Conservation (phyloP, 768 basidiomycete species). For the Coprinopsis cinerea region DNA sequence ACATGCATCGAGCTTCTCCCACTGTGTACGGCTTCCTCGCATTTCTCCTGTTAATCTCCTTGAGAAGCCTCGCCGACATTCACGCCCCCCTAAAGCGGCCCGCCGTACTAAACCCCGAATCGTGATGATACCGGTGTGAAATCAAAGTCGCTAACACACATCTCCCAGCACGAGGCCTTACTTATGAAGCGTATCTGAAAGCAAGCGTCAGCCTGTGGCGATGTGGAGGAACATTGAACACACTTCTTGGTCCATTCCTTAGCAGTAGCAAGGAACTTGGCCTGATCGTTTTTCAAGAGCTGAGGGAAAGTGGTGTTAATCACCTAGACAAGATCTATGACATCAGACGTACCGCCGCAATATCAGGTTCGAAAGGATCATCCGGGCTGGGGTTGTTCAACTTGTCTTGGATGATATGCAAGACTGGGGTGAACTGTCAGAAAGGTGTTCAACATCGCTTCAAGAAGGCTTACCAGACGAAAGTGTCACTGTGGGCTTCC, state of each 20-base stretch:
- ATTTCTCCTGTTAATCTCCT: too few species aligned
- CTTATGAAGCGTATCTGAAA: slow-evolving; percentile 16
- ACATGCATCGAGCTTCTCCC: too few species aligned
- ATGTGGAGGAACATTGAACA: slow-evolving; percentile 11
- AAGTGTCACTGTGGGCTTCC: slow-evolving; percentile 78
- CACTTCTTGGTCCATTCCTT: slow-evolving; percentile 85
- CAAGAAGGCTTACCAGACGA: slow-evolving; percentile 47
- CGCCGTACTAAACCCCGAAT: too few species aligned
- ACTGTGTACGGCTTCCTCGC: too few species aligned
- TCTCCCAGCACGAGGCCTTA: neutral
- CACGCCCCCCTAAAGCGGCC: too few species aligned
- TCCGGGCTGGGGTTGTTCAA: slow-evolving; percentile 84
- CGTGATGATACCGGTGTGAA: too few species aligned
- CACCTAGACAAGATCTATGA: neutral
- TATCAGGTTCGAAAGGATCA: slow-evolving; percentile 85
- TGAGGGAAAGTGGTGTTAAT: slow-evolving; percentile 22
- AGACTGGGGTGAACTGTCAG: slow-evolving; percentile 59
- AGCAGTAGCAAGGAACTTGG: slow-evolving; percentile 70
- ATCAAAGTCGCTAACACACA: too few species aligned
- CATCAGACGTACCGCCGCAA: slow-evolving; percentile 61
- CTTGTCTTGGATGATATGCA: slow-evolving; percentile 75
- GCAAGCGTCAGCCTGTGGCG: neutral
- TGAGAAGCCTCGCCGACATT: too few species aligned
- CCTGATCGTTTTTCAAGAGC: slow-evolving; percentile 72
- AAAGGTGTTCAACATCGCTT: slow-evolving; percentile 2